phyloP scores from a whole-genome alignment of 176 grass and related monocot species.

The Oryza glaberrima region DNA sequence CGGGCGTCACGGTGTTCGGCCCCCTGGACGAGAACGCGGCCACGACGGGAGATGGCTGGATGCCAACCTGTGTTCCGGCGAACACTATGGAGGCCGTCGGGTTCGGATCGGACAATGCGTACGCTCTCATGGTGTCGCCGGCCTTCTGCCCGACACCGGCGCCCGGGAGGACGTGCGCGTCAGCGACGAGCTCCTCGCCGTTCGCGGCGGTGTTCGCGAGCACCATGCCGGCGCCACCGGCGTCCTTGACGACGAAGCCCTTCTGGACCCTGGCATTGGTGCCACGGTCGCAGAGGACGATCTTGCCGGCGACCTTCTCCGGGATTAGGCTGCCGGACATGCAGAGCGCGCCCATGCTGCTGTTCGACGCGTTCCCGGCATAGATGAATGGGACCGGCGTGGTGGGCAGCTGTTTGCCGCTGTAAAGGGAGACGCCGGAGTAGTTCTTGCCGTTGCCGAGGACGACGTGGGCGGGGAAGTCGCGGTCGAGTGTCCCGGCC shows the following conservation, averaged over 20 bases:
- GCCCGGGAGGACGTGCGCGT: conserved; percentile 80
- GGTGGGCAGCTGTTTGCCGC: conserved; percentile 62
- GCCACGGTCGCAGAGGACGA: conserved; percentile 89
- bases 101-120: conserved; percentile 62
- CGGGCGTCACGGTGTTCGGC: conserved; percentile 68
- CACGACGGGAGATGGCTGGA: conserved; percentile 85
- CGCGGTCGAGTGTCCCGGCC: conserved; percentile 82
- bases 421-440: conserved; percentile 77
- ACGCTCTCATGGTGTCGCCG: conserved; percentile 65
- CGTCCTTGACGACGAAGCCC: conserved; percentile 78
- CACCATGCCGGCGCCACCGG: conserved; percentile 80
- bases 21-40: conserved; percentile 93
- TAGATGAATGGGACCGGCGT: conserved; percentile 68
- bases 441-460: conserved; percentile 83
- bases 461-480: conserved; percentile 72
- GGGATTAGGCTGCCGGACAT: conserved; percentile 80
- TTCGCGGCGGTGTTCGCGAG: conserved; percentile 86
- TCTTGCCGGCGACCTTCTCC: conserved; percentile 92
- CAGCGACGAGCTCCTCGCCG: conserved; percentile 92
- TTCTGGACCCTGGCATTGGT: conserved; percentile 87
- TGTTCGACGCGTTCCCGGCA: conserved; percentile 84
- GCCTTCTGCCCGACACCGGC: conserved; percentile 69
- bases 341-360: conserved; percentile 77
- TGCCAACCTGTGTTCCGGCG: conserved; percentile 72
- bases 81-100: conserved; percentile 75